These are phyloP conservation scores for Pythium biforme DNA, from an alignment of 352 stramenopile genomes.

Conservation along the genomic window DNA sequence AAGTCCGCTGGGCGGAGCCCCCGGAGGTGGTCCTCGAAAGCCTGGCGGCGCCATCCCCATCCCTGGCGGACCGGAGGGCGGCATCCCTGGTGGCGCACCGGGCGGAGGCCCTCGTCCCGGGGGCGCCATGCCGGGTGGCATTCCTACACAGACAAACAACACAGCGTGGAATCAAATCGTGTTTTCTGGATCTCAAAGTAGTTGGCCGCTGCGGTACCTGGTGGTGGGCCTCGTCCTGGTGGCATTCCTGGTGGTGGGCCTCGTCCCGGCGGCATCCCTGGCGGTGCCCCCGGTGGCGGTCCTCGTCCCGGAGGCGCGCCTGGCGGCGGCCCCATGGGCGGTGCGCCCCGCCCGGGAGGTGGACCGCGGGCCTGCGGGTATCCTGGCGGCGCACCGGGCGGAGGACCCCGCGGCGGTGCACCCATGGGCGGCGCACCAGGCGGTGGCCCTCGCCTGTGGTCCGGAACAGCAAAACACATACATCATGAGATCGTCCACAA, in stretches of 20 bases:
- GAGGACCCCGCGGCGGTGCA: slow-evolving; percentile 33
- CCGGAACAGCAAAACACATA: too few species aligned
- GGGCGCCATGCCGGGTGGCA: slow-evolving; percentile 4
- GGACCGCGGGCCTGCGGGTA: slow-evolving; percentile 59
- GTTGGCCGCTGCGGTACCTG: neutral
- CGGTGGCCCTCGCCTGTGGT: slow-evolving; percentile 36
- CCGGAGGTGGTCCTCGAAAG: slow-evolving; percentile 38
- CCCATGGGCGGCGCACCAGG: slow-evolving; percentile 28
- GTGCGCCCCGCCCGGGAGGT: slow-evolving; percentile 41
- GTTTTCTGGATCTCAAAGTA: too few species aligned
- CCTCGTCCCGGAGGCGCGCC: slow-evolving; percentile 37
- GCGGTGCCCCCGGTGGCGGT: slow-evolving; percentile 43
- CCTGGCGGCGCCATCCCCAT: slow-evolving; percentile 21
- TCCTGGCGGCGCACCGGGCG: slow-evolving; percentile 28
- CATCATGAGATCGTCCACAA: too few species aligned
- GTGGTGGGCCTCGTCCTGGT: slow-evolving; percentile 30
- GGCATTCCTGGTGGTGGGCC: slow-evolving; percentile 22
- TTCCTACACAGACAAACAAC: slow-evolving; percentile 1
- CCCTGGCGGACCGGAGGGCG: slow-evolving; percentile 33
- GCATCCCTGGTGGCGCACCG: slow-evolving; percentile 25
- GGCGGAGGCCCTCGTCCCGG: slow-evolving; percentile 25
- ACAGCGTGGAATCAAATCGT: too few species aligned
- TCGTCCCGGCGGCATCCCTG: slow-evolving; percentile 29
- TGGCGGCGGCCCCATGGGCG: slow-evolving; percentile 40
- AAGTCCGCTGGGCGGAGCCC: slow-evolving; percentile 31